Evolutionary conservation across 331 rosid genomes (phyloP).

Genomic region (Telfairia occidentalis): DNA sequence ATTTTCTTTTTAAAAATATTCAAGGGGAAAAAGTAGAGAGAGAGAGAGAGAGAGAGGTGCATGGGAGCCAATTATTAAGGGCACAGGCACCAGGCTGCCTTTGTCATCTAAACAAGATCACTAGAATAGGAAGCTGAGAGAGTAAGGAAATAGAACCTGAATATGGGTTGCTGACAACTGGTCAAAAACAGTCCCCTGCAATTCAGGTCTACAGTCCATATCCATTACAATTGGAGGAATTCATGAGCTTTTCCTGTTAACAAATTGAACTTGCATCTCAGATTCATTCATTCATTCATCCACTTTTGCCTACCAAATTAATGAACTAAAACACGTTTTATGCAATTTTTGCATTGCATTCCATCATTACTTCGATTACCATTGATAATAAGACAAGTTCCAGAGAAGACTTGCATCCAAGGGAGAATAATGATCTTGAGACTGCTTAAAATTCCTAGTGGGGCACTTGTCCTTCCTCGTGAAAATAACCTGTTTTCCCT

Average conservation of each 20-base stretch:
- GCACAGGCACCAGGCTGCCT: background rate
- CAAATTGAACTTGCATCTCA: background rate
- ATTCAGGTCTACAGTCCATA: background rate
- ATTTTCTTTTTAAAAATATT: background rate
- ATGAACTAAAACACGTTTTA: background rate
- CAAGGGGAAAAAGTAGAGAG: background rate
- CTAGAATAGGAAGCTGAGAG: background rate
- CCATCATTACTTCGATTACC: background rate
- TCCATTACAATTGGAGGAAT: background rate
- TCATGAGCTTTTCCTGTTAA: background rate
- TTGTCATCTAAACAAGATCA: background rate
- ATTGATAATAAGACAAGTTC: background rate
- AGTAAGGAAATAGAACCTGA: background rate
- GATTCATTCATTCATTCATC: background rate
- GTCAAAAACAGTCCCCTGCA: background rate
- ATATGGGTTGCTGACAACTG: constrained; percentile 1
- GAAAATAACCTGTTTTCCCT: background rate
- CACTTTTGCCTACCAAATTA: background rate
- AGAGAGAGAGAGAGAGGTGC: background rate
- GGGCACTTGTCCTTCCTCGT: background rate
- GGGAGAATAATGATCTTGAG: background rate
- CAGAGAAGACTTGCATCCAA: background rate
- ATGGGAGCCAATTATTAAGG: constrained; percentile 1
- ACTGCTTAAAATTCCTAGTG: background rate
- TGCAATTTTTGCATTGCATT: background rate